Evolutionary conservation across 768 basidiomycete species (phyloP).

Genomic region (Rhodosporidiobolus sp.): DNA sequence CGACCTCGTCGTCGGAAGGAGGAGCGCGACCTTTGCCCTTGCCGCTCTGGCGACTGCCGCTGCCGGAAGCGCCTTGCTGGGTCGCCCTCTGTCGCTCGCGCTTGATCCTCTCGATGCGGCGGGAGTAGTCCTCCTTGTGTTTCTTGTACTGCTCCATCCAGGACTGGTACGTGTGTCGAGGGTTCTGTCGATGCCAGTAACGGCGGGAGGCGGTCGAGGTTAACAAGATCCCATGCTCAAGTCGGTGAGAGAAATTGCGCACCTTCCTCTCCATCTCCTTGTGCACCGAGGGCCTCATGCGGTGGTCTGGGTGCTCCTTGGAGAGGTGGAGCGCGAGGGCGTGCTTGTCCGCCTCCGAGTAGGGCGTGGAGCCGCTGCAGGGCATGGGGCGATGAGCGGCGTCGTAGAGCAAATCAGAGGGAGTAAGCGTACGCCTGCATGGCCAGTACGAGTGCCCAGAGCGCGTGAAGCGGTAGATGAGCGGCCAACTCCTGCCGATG

Average conservation of each 20-base stretch:
- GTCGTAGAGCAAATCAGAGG: no score
- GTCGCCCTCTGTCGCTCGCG: neutral
- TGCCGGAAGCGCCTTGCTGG: neutral
- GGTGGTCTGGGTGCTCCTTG: neutral
- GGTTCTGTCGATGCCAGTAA: neutral
- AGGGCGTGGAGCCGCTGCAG: neutral
- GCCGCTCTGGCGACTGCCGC: no score
- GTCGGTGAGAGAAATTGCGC: neutral
- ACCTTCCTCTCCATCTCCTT: neutral
- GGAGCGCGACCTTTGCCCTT: neutral
- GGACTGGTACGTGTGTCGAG: neutral
- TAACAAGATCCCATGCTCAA: rapidly evolving
- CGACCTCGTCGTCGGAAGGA: neutral
- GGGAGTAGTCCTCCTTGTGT: neutral
- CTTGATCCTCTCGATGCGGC: neutral
- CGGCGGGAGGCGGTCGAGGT: neutral
- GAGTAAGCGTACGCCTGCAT: no score
- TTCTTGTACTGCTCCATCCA: slow-evolving; percentile 19
- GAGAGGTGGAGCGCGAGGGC: neutral
- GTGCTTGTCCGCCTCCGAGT: neutral
- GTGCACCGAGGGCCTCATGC: neutral
- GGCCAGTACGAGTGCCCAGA: neutral
- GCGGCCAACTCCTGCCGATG: neutral
- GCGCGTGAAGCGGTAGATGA: neutral
- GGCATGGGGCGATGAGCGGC: neutral